phyloP scores from a whole-genome alignment of 2,329 filamentous ascomycete species.

The Calonectria pseudoreteaudii region DNA sequence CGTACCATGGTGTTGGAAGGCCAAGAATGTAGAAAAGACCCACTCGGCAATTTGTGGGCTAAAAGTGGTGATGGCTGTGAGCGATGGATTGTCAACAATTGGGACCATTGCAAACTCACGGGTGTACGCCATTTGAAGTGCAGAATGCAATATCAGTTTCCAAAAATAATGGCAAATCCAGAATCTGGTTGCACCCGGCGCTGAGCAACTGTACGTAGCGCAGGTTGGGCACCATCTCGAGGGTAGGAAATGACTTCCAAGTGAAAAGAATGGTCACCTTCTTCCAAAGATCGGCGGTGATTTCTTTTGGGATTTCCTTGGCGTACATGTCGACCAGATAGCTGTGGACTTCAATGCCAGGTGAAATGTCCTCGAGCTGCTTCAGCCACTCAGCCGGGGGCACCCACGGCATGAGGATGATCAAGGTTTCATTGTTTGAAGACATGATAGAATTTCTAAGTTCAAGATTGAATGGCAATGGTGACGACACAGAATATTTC shows the following conservation, averaged over 20 bases:
- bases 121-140: slow-evolving; percentile 13
- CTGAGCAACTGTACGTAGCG: not conserved
- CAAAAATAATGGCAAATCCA: slow-evolving; percentile 8
- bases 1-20: slow-evolving; percentile 1
- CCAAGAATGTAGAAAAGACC: slow-evolving; percentile 2
- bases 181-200: not conserved
- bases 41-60: slow-evolving; percentile 16
- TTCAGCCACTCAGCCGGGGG: not conserved
- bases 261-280: not conserved
- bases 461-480: not conserved
- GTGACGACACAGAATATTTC: not conserved
- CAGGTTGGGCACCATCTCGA: not conserved
- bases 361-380: not conserved
- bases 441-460: not conserved
- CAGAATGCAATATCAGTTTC: slow-evolving; percentile 17
- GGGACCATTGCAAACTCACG: not conserved
- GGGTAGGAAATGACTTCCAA: not conserved
- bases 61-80: not conserved
- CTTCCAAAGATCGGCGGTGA: not conserved
- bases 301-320: not conserved
- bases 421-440: not conserved
- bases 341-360: not conserved
- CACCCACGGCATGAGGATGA: not conserved
- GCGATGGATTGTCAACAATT: not conserved
- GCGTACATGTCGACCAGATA: not conserved